Conservation (phyloP, 441 rosid species). For the Gossypium davidsonii region DNA sequence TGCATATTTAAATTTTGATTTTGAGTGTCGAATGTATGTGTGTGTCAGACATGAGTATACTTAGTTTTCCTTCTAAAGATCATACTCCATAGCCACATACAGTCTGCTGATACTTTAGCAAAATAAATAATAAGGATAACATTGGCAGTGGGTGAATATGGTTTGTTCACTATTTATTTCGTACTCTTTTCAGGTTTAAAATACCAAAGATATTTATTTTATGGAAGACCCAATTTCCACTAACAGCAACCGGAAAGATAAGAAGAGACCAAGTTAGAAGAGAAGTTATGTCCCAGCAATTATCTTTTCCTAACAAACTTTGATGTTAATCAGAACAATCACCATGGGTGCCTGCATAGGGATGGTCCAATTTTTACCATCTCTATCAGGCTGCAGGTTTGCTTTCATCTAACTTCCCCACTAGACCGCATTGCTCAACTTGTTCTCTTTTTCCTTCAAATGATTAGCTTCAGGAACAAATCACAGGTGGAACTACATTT, state of each 20-base stretch:
- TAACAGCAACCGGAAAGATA: slow-evolving; percentile 63
- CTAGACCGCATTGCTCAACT: no score
- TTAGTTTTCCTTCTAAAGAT: neutral
- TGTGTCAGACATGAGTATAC: neutral
- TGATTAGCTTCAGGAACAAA: no score
- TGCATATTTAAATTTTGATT: neutral
- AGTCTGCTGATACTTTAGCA: neutral
- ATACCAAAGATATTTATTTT: slow-evolving; percentile 50
- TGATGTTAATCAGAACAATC: slow-evolving; percentile 21
- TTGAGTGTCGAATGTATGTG: neutral
- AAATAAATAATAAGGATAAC: neutral
- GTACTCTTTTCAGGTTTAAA: slow-evolving; percentile 53
- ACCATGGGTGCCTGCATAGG: neutral
- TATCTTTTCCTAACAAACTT: slow-evolving; percentile 39
- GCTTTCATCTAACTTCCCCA: no score
- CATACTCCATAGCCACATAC: neutral
- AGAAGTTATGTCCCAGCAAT: slow-evolving; percentile 39
- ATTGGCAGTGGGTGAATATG: neutral
- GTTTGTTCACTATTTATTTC: neutral
- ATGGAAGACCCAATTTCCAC: slow-evolving; percentile 64
- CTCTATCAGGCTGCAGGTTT: no score
- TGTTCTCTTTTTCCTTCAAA: no score
- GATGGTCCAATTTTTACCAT: no score
- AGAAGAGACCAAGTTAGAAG: slow-evolving; percentile 53
- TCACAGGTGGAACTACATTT: no score